phyloP scores from a whole-genome alignment of 2,329 filamentous ascomycete species.

The Alternaria longipes region DNA sequence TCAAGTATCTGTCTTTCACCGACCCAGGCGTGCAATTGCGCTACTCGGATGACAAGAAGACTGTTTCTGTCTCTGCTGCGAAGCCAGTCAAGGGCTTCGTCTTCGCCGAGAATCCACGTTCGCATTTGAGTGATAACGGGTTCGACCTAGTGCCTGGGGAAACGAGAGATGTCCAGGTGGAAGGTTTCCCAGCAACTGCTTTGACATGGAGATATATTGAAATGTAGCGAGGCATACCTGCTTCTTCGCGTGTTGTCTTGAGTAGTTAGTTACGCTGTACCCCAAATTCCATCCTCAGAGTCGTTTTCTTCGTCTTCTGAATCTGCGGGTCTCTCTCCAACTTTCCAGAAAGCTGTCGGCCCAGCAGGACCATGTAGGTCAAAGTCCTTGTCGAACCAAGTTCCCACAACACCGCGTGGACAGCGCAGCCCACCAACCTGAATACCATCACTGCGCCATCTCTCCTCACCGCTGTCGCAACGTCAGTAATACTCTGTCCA shows the following conservation, averaged over 20 bases:
- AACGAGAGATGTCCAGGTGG: constrained; percentile 24
- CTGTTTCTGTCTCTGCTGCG: constrained; percentile 55
- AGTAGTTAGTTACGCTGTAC: background rate
- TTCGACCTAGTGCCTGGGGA: constrained; percentile 40
- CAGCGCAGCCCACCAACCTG: constrained; percentile 75
- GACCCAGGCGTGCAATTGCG: constrained; percentile 56
- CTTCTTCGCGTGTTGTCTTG: background rate
- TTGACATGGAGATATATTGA: constrained; percentile 36
- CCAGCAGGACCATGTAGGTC: constrained; percentile 75
- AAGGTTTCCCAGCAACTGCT: constrained; percentile 12
- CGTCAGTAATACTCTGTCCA: constrained; percentile 32
- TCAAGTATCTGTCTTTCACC: constrained; percentile 65
- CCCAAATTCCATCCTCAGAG: background rate
- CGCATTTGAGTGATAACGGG: constrained; percentile 38
- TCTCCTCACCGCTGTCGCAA: constrained; percentile 65
- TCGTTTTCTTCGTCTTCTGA: constrained; percentile 19
- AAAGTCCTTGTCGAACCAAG: constrained; percentile 81
- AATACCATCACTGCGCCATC: constrained; percentile 80
- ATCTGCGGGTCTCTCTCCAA: constrained; percentile 57
- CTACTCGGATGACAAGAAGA: constrained; percentile 45
- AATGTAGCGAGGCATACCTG: constrained; percentile 11
- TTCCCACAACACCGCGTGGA: constrained; percentile 74
- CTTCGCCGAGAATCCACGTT: constrained; percentile 48
- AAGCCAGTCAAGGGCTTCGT: constrained; percentile 67
- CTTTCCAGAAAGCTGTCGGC: constrained; percentile 81